A percentile compares a stretch with the other conserved stretches of the same genome.
Evolutionary conservation across 2,329 filamentous ascomycete genomes (phyloP).

Genomic region (Claviceps sp.): DNA sequence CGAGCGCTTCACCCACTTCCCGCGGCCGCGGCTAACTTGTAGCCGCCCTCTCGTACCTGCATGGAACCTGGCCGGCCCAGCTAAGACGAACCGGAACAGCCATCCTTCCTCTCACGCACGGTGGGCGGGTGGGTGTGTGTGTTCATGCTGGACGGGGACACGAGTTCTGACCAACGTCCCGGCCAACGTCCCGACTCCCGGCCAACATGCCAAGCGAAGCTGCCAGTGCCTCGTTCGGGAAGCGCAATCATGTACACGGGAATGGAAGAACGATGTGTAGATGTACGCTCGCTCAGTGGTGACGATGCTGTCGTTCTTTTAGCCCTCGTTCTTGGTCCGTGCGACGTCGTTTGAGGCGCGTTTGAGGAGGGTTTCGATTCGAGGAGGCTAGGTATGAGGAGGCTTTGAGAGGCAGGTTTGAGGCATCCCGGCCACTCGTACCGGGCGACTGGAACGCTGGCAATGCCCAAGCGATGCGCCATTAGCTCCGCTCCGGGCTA

Average conservation of each 20-base stretch:
- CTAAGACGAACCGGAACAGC: too few species aligned
- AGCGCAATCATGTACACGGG: neutral
- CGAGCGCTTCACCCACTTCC: neutral
- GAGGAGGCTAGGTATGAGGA: too few species aligned
- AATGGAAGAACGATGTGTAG: neutral
- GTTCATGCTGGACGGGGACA: too few species aligned
- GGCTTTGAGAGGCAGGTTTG: too few species aligned
- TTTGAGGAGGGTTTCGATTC: too few species aligned
- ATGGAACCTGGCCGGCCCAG: neutral
- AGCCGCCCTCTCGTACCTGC: slow-evolving; percentile 6
- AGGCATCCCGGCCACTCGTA: too few species aligned
- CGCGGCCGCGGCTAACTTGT: neutral
- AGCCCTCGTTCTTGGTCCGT: neutral
- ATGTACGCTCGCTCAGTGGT: neutral
- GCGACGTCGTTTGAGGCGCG: neutral
- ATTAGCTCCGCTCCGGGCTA: too few species aligned
- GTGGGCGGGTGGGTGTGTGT: too few species aligned
- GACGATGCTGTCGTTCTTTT: neutral
- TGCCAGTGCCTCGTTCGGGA: neutral
- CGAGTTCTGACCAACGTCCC: too few species aligned
- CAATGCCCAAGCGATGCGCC: too few species aligned
- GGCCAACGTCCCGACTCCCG: neutral
- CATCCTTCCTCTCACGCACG: too few species aligned
- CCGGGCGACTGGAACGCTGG: too few species aligned
- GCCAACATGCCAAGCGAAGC: neutral